Percentiles rank a stretch among this genome's conserved stretches.
Conservation (phyloP, 2,329 filamentous ascomycete genomes). For the Trichoderma simmonsii region DNA sequence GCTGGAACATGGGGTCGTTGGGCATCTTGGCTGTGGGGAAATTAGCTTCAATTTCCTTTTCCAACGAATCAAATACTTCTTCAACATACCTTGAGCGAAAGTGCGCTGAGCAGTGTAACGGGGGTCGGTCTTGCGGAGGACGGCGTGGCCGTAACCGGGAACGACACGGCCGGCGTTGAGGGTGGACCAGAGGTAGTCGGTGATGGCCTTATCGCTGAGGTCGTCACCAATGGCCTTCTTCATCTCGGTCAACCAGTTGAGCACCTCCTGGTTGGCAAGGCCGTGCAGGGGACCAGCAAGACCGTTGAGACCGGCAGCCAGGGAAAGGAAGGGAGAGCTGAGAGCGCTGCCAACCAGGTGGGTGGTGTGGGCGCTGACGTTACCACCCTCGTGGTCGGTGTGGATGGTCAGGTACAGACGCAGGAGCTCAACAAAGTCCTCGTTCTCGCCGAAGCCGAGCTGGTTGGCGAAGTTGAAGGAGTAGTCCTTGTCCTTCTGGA, state of each 20-base stretch:
- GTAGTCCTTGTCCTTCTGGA: slow-evolving; percentile 99
- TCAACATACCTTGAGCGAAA: slow-evolving; percentile 68
- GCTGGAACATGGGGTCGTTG: slow-evolving; percentile 99
- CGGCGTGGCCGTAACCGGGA: slow-evolving; percentile 96
- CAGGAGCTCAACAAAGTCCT: slow-evolving; percentile 97
- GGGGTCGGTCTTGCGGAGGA: slow-evolving; percentile 99
- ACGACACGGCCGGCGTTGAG: slow-evolving; percentile 95
- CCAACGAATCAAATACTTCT: background rate
- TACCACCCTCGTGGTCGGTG: slow-evolving; percentile 99
- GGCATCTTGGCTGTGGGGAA: slow-evolving; percentile 68
- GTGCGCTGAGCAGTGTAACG: slow-evolving; percentile 98
- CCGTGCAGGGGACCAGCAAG: slow-evolving; percentile 97
- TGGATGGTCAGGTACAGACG: slow-evolving; percentile 99
- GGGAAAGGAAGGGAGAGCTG: slow-evolving; percentile 94
- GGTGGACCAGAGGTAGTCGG: slow-evolving; percentile 97
- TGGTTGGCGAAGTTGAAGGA: slow-evolving; percentile 99
- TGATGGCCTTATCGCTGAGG: slow-evolving; percentile 93
- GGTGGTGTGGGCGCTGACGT: slow-evolving; percentile 97
- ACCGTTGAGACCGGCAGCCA: slow-evolving; percentile 95
- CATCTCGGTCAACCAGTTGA: slow-evolving; percentile 99
- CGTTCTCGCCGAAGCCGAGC: slow-evolving; percentile 92
- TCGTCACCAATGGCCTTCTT: slow-evolving; percentile 93
- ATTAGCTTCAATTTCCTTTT: slow-evolving; percentile 27
- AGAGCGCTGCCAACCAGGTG: slow-evolving; percentile 96
- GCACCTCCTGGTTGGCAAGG: slow-evolving; percentile 98